phyloP scores from a whole-genome alignment of 2,329 filamentous ascomycete species.

The Graphium sp. region DNA sequence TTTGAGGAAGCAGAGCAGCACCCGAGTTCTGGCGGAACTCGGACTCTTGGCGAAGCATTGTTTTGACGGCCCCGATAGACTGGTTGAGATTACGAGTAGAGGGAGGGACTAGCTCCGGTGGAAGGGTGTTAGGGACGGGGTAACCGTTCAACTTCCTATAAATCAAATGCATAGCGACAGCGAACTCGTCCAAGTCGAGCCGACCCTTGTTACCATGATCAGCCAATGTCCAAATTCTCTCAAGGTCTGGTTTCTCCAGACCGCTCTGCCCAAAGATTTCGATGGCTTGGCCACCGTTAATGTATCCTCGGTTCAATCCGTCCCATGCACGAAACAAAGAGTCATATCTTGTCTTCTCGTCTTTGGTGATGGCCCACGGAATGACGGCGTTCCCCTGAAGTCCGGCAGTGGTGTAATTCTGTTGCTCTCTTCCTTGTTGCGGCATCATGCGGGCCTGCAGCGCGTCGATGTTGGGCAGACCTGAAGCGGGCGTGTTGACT shows the following conservation, averaged over 20 bases:
- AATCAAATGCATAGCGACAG: constrained; percentile 97
- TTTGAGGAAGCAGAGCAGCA: constrained; percentile 80
- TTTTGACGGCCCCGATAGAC: constrained; percentile 86
- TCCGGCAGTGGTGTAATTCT: constrained; percentile 68
- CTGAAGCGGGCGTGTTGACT: constrained; percentile 80
- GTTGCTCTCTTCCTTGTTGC: constrained; percentile 75
- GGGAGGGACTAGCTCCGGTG: constrained; percentile 82
- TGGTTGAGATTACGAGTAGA: constrained; percentile 87
- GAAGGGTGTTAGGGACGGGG: constrained; percentile 71
- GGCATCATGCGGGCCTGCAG: constrained; percentile 95
- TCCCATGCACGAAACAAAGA: constrained; percentile 94
- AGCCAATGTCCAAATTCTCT: constrained; percentile 85
- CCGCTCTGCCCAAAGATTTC: constrained; percentile 97
- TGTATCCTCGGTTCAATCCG: constrained; percentile 80
- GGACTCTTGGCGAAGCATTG: constrained; percentile 74
- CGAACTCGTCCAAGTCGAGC: constrained; percentile 91
- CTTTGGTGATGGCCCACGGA: constrained; percentile 96
- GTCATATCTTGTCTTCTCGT: constrained; percentile 95
- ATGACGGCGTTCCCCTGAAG: constrained; percentile 88
- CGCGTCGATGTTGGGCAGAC: constrained; percentile 84
- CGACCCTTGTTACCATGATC: constrained; percentile 90
- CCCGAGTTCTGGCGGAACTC: constrained; percentile 79
- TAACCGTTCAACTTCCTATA: constrained; percentile 96
- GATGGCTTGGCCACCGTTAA: constrained; percentile 81
- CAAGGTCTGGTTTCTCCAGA: constrained; percentile 74